phyloP scores from a whole-genome alignment of 768 basidiomycete species.

The Pulveroboletus sp. region DNA sequence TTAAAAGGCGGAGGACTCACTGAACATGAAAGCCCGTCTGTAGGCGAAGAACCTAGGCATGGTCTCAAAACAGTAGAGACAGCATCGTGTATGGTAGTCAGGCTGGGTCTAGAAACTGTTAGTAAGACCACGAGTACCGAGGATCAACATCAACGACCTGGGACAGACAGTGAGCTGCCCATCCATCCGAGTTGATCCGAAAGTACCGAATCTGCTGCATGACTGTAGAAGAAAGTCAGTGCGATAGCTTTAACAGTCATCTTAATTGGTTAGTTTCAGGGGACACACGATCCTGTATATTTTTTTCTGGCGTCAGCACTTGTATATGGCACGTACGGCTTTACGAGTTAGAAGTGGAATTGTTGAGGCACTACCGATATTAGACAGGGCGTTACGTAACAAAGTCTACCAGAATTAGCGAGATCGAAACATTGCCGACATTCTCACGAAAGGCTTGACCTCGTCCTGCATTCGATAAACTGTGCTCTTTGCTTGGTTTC shows the following conservation, averaged over 20 bases:
- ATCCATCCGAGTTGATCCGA: too few species aligned
- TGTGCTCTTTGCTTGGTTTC: too few species aligned
- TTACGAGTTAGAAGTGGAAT: too few species aligned
- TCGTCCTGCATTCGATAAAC: too few species aligned
- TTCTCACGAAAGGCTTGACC: too few species aligned
- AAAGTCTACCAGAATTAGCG: too few species aligned
- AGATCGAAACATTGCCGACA: too few species aligned
- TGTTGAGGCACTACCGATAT: too few species aligned
- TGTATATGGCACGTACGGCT: not conserved
- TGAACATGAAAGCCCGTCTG: not conserved
- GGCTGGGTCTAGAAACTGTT: not conserved
- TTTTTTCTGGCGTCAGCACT: not conserved
- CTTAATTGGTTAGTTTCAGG: not conserved
- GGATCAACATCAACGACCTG: constrained; percentile 1
- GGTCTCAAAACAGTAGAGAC: constrained; percentile 1
- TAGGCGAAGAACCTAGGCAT: not conserved
- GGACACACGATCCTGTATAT: too few species aligned
- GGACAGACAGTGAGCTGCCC: too few species aligned
- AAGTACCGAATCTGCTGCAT: too few species aligned
- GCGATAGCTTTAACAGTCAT: not conserved
- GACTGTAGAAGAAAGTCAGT: not conserved
- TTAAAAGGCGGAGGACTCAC: not conserved
- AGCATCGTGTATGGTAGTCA: not conserved
- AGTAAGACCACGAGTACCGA: not conserved
- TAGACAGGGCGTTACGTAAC: too few species aligned